phyloP scores from a whole-genome alignment of 371 early-diverging fungal species.

The Mycotypha africana region DNA sequence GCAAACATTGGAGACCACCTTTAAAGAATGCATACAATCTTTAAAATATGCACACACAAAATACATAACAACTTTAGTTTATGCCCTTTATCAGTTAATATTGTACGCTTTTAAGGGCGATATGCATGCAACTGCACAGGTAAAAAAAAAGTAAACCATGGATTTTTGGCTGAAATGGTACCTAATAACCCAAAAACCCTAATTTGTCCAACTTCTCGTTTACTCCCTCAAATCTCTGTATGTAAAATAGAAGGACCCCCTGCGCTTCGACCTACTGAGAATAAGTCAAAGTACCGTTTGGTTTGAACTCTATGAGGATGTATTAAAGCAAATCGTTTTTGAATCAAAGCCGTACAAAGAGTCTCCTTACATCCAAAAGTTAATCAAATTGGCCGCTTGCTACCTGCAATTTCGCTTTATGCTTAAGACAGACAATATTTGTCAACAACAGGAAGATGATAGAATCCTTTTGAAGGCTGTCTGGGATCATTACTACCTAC shows the following conservation, averaged over 20 bases:
- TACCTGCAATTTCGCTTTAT: too few relatives aligned
- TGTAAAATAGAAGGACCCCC: too few relatives aligned
- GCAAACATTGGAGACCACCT: not conserved
- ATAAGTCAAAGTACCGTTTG: too few relatives aligned
- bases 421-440: not conserved
- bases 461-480: not conserved
- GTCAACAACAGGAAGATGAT: not conserved
- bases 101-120: not conserved
- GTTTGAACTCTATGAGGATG: slow-evolving; percentile 1
- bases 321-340: slow-evolving; percentile 6
- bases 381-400: slow-evolving; percentile 3
- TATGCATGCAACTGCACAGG: too few relatives aligned
- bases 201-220: too few relatives aligned
- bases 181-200: too few relatives aligned
- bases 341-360: not conserved
- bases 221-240: too few relatives aligned
- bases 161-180: too few relatives aligned
- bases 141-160: too few relatives aligned
- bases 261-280: too few relatives aligned
- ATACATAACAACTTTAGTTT: not conserved
- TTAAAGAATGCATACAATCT: slow-evolving; percentile 3
- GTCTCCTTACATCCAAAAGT: not conserved
- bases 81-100: not conserved
- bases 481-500: slow-evolving; percentile 10
- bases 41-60: not conserved